Percentiles rank a stretch among this genome's conserved stretches.
phyloP scores from a whole-genome alignment of 495 filamentous ascomycete genomes.

The Penicillium steckii region DNA sequence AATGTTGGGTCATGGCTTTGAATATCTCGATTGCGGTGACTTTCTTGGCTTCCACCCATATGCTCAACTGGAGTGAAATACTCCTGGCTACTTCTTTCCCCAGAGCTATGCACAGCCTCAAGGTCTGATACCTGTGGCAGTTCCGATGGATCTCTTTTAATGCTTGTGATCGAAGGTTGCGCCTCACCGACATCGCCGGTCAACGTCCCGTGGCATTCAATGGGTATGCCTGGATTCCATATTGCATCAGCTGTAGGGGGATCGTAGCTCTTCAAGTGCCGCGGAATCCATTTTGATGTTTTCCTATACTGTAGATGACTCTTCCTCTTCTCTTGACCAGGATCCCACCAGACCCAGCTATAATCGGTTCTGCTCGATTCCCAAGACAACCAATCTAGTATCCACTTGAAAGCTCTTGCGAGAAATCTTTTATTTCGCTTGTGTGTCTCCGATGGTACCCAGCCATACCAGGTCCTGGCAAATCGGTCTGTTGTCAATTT shows the following conservation, averaged over 20 bases:
- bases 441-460: constrained; percentile 35
- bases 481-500: constrained; percentile 35
- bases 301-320: constrained; percentile 13
- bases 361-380: constrained; percentile 34
- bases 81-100: not conserved
- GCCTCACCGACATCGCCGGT: not conserved
- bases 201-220: constrained; percentile 17
- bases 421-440: constrained; percentile 26
- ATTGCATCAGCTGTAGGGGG: constrained; percentile 24
- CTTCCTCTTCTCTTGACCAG: constrained; percentile 22
- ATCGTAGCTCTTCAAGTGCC: constrained; percentile 27
- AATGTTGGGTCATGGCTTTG: not conserved
- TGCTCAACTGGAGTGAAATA: not conserved
- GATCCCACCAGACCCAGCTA: constrained; percentile 45
- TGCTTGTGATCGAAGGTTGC: not conserved
- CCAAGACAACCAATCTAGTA: constrained; percentile 35
- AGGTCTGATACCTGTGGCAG: not conserved
- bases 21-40: not conserved
- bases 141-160: not conserved
- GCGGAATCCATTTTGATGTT: constrained; percentile 22
- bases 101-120: not conserved
- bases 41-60: not conserved
- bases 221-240: constrained; percentile 23
- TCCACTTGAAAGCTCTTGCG: constrained; percentile 17
- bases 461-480: constrained; percentile 48